Evolutionary conservation across 352 stramenopile species (phyloP).

Genomic region (Elongisporangium undulatum): DNA sequence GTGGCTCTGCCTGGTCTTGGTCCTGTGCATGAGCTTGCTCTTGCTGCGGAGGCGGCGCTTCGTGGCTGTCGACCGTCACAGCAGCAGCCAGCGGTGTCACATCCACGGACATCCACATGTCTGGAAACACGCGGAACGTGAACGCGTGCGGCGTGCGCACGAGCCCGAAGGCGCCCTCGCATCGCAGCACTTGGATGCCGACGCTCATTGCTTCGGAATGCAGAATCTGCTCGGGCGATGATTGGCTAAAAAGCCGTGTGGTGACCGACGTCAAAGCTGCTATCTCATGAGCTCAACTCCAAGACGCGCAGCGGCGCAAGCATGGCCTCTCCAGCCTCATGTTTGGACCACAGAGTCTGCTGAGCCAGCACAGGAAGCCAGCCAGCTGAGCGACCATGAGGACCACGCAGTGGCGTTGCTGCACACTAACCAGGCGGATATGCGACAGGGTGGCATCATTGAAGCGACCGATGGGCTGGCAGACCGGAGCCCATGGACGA

Average conservation of each 20-base stretch:
- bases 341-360: too few relatives aligned
- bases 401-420: too few relatives aligned
- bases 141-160: conserved; percentile 21
- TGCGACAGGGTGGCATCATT: neutral
- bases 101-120: conserved; percentile 26
- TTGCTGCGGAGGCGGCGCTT: neutral
- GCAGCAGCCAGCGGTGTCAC: conserved; percentile 5
- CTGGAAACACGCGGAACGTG: conserved; percentile 24
- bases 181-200: conserved; percentile 2
- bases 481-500: neutral
- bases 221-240: neutral
- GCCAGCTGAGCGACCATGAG: too few relatives aligned
- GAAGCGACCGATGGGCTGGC: neutral
- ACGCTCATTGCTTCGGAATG: neutral
- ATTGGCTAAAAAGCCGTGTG: neutral
- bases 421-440: neutral
- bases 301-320: too few relatives aligned
- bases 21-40: conserved; percentile 1
- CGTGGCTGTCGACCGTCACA: neutral
- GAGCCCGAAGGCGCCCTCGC: conserved; percentile 31
- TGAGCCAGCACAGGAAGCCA: too few relatives aligned
- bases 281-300: too few relatives aligned
- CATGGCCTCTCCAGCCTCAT: too few relatives aligned
- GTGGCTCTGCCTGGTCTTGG: neutral
- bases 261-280: too few relatives aligned